phyloP scores from a whole-genome alignment of 495 filamentous ascomycete genomes.

The Parathielavia appendiculata region DNA sequence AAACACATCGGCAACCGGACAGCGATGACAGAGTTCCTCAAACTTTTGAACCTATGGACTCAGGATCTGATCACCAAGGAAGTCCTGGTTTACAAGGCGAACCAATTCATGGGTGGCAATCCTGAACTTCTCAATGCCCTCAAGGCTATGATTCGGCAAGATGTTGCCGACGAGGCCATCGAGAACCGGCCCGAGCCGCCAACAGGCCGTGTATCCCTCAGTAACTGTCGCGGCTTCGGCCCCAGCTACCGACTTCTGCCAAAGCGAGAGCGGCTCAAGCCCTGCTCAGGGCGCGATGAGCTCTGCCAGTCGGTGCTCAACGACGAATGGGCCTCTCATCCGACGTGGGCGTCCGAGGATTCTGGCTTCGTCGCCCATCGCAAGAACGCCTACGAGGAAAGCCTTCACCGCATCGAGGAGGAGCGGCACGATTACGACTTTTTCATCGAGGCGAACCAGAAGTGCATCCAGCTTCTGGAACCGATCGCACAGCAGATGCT shows the following conservation, averaged over 20 bases:
- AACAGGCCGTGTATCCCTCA: slow-evolving; percentile 72
- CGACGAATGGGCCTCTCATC: slow-evolving; percentile 97
- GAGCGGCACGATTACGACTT: slow-evolving; percentile 98
- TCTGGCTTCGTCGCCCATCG: slow-evolving; percentile 96
- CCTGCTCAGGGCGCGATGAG: slow-evolving; percentile 89
- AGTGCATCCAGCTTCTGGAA: slow-evolving; percentile 91
- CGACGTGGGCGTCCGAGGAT: slow-evolving; percentile 98
- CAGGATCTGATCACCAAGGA: slow-evolving; percentile 83
- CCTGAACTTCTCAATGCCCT: slow-evolving; percentile 82
- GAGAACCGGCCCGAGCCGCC: slow-evolving; percentile 71
- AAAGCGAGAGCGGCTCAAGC: slow-evolving; percentile 77
- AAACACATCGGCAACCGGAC: slow-evolving; percentile 92
- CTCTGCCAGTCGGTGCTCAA: slow-evolving; percentile 89
- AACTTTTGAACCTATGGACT: slow-evolving; percentile 89
- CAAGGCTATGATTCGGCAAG: slow-evolving; percentile 67
- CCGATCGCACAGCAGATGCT: slow-evolving; percentile 86
- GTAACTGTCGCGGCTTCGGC: slow-evolving; percentile 86
- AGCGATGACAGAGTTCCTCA: slow-evolving; percentile 88
- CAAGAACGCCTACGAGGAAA: slow-evolving; percentile 92
- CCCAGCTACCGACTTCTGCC: slow-evolving; percentile 93
- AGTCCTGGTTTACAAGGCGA: slow-evolving; percentile 72
- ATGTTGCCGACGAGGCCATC: slow-evolving; percentile 69
- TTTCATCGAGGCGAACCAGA: slow-evolving; percentile 87
- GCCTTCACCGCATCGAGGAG: slow-evolving; percentile 91
- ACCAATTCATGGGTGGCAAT: slow-evolving; percentile 81